Evolutionary conservation across 2,329 filamentous ascomycete genomes (phyloP).

Genomic region (Alternaria ventricosa): DNA sequence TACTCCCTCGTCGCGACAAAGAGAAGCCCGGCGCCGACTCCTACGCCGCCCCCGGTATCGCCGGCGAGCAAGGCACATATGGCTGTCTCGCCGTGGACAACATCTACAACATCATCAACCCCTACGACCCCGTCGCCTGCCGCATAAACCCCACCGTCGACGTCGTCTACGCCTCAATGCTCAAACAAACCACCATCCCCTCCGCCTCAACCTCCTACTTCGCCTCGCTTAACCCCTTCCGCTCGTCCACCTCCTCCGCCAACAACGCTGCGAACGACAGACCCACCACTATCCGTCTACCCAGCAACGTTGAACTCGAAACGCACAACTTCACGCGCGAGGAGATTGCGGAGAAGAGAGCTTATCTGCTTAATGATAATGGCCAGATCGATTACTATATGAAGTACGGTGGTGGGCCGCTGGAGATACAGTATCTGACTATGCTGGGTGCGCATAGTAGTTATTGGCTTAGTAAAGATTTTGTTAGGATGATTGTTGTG

Average conservation of each 20-base stretch:
- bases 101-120: conserved; percentile 89
- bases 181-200: conserved; percentile 82
- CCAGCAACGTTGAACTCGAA: conserved; percentile 78
- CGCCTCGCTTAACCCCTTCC: conserved; percentile 51
- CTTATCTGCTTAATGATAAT: conserved; percentile 90
- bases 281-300: conserved; percentile 48
- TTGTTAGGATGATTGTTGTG: conserved; percentile 86
- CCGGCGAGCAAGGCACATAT: conserved; percentile 80
- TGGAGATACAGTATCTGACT: conserved; percentile 95
- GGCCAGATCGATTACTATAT: conserved; percentile 94
- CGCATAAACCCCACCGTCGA: conserved; percentile 91
- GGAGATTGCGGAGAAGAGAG: conserved; percentile 88
- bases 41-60: conserved; percentile 61
- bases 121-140: conserved; percentile 84
- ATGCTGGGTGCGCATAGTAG: conserved; percentile 96
- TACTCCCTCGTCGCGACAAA: conserved; percentile 78
- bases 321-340: conserved; percentile 94
- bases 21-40: conserved; percentile 77
- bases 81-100: conserved; percentile 95
- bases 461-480: conserved; percentile 88
- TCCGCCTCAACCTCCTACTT: conserved; percentile 65
- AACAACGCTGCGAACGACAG: conserved; percentile 27
- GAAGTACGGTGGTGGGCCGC: conserved; percentile 79
- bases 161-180: conserved; percentile 73
- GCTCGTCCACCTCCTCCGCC: conserved; percentile 30